These are phyloP conservation scores for Mimosa bimucronata DNA, from an alignment of 306 rosid species.

Conservation along the genomic window DNA sequence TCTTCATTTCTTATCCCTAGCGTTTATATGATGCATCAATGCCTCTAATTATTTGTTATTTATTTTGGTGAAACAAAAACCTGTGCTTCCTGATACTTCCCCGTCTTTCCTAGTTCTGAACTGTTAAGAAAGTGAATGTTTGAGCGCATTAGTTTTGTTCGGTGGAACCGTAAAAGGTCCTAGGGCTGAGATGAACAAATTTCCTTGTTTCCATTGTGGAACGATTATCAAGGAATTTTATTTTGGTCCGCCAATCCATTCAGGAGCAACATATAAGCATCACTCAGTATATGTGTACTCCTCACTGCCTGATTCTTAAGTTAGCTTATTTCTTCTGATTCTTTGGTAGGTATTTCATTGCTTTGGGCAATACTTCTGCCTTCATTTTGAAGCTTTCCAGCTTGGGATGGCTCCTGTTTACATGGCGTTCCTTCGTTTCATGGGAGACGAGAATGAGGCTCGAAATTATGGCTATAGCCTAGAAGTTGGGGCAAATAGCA, in stretches of 20 bases:
- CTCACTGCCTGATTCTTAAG: constrained; percentile 3
- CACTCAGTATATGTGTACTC: background rate
- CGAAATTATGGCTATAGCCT: constrained; percentile 77
- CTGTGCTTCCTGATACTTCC: background rate
- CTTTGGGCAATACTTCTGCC: constrained; percentile 71
- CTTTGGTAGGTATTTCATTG: constrained; percentile 73
- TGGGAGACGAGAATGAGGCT: constrained; percentile 82
- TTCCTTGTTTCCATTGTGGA: background rate
- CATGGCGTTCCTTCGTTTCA: constrained; percentile 82
- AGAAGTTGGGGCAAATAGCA: constrained; percentile 73
- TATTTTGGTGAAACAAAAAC: background rate
- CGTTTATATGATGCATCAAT: background rate
- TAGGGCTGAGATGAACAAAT: background rate
- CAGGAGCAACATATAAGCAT: background rate
- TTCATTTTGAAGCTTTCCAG: constrained; percentile 71
- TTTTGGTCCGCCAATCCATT: background rate
- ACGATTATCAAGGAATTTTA: background rate
- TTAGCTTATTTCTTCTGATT: constrained; percentile 23
- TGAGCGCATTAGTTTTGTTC: background rate
- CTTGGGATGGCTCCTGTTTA: constrained; percentile 86
- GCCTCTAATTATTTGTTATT: background rate
- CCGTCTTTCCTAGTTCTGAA: background rate
- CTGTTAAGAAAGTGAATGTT: background rate
- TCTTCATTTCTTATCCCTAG: background rate
- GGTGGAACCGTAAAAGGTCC: background rate